A percentile compares a stretch with the other conserved stretches of the same genome.
phyloP scores from a whole-genome alignment of 306 rosid genomes.

The Citrullus colocynthis region DNA sequence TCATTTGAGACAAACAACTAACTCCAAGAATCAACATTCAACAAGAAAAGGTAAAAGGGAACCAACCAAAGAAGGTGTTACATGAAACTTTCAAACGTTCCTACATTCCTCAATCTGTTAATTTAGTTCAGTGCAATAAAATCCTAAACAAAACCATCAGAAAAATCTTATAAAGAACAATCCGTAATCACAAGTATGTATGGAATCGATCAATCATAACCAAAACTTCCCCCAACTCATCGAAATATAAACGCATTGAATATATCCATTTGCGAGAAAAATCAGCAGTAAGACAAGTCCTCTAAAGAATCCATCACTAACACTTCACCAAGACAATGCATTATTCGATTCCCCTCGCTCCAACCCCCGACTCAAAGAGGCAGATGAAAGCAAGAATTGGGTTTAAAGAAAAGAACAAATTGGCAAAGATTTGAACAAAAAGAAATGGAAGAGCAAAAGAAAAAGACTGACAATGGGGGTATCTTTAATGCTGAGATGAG shows the following conservation, averaged over 20 bases:
- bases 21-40: neutral
- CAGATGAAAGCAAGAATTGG: neutral
- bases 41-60: neutral
- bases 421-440: neutral
- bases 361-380: neutral
- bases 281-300: neutral
- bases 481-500: slow-evolving; percentile 94
- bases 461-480: slow-evolving; percentile 78
- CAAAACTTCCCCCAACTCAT: neutral
- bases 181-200: neutral
- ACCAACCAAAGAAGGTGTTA: neutral
- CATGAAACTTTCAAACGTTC: too few species aligned
- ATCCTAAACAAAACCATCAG: neutral
- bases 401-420: neutral
- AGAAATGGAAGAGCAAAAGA: neutral
- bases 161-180: neutral
- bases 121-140: neutral
- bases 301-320: neutral
- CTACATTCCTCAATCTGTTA: neutral
- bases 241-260: neutral
- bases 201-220: neutral
- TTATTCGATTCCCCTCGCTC: neutral
- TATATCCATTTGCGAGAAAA: neutral
- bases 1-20: neutral
- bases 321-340: neutral